Conservation (phyloP, 768 basidiomycete species). For the Asterophora parasitica region DNA sequence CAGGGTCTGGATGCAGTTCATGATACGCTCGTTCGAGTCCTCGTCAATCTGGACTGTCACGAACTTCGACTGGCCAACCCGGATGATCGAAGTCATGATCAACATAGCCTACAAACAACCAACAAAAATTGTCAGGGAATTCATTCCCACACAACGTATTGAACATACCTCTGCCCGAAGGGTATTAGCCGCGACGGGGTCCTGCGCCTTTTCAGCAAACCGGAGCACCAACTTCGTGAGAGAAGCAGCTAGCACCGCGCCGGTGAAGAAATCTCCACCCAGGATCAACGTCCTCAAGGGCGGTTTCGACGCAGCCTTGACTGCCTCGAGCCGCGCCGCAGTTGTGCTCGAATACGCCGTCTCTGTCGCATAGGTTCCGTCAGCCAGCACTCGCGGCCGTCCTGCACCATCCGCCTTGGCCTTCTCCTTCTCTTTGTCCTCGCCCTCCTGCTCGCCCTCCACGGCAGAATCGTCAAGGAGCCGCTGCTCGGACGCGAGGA, state of each 20-base stretch:
- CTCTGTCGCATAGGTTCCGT: constrained; percentile 98
- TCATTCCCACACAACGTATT: neutral
- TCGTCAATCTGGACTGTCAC: constrained; percentile 95
- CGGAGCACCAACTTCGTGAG: constrained; percentile 90
- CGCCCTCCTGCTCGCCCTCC: constrained; percentile 35
- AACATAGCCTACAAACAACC: constrained; percentile 69
- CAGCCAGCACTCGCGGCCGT: constrained; percentile 80
- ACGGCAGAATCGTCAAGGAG: constrained; percentile 71
- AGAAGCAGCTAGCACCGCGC: constrained; percentile 81
- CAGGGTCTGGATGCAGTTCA: constrained; percentile 92
- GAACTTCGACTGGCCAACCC: constrained; percentile 96
- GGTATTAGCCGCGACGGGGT: constrained; percentile 50
- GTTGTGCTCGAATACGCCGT: constrained; percentile 73
- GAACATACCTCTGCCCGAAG: constrained; percentile 76
- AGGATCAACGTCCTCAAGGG: constrained; percentile 85
- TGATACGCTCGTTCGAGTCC: constrained; percentile 92
- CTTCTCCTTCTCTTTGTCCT: constrained; percentile 49
- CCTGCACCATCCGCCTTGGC: constrained; percentile 39
- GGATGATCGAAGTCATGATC: constrained; percentile 95
- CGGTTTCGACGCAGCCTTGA: constrained; percentile 85
- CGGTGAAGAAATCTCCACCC: constrained; percentile 97
- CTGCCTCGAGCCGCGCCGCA: constrained; percentile 67
- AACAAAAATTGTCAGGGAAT: neutral
- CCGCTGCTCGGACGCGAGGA: constrained; percentile 84
- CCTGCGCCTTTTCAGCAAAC: constrained; percentile 50